These are phyloP conservation scores for Podosphaera fusca DNA, from an alignment of 2,329 filamentous ascomycete species.

Conservation along the genomic window DNA sequence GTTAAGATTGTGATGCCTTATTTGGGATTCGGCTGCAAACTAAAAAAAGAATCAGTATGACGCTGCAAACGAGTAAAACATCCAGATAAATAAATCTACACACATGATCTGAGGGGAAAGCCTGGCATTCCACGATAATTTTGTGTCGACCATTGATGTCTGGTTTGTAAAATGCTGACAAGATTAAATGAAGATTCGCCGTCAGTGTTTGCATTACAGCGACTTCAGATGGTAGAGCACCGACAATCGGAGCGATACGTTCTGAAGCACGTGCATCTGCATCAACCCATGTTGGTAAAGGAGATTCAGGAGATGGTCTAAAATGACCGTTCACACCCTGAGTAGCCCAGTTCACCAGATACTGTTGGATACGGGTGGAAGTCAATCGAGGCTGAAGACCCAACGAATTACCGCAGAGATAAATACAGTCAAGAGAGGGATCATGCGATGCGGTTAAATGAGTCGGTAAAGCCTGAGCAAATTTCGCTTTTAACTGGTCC, in stretches of 20 bases:
- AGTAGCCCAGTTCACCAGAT: slow-evolving; percentile 51
- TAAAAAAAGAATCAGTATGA: slow-evolving; percentile 17
- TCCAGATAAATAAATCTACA: slow-evolving; percentile 12
- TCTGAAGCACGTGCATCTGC: slow-evolving; percentile 44
- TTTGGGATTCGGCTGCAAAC: slow-evolving; percentile 59
- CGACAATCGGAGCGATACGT: slow-evolving; percentile 47
- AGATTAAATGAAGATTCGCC: slow-evolving; percentile 51
- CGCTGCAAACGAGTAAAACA: background rate
- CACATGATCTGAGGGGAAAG: slow-evolving; percentile 65
- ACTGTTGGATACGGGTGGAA: slow-evolving; percentile 38
- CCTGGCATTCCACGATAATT: slow-evolving; percentile 59
- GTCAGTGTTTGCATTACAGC: slow-evolving; percentile 64
- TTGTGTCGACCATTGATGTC: slow-evolving; percentile 35
- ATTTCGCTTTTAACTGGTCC: slow-evolving; percentile 35
- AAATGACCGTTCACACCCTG: slow-evolving; percentile 63
- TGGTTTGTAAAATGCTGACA: slow-evolving; percentile 59
- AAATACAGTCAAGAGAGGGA: slow-evolving; percentile 24
- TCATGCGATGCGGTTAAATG: slow-evolving; percentile 5
- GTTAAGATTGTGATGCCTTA: slow-evolving; percentile 40
- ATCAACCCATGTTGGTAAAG: slow-evolving; percentile 39
- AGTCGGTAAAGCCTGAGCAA: background rate
- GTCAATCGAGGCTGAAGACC: slow-evolving; percentile 50
- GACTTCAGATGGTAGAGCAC: slow-evolving; percentile 43
- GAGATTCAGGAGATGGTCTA: slow-evolving; percentile 37
- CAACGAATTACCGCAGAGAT: slow-evolving; percentile 61